phyloP scores from a whole-genome alignment of 2,329 filamentous ascomycete species.

The Colletotrichum theobromicola region DNA sequence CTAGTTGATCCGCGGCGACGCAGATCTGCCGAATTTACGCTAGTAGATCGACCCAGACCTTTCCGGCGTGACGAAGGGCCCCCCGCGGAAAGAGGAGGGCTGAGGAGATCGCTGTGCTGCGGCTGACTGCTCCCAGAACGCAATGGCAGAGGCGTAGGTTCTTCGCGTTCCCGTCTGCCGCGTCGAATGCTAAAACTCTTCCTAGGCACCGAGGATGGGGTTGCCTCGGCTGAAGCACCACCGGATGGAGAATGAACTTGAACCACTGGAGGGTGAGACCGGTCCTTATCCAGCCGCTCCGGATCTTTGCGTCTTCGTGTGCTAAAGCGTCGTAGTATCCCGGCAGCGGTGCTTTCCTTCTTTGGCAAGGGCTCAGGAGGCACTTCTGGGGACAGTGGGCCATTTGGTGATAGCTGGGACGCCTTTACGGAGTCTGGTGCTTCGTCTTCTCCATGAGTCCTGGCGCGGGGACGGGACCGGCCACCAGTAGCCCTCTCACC shows the following conservation, averaged over 20 bases:
- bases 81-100: slow-evolving; percentile 71
- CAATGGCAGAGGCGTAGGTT: slow-evolving; percentile 49
- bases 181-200: slow-evolving; percentile 88
- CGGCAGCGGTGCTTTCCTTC: slow-evolving; percentile 87
- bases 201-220: slow-evolving; percentile 61
- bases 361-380: slow-evolving; percentile 68
- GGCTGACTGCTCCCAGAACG: slow-evolving; percentile 68
- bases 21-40: slow-evolving; percentile 87
- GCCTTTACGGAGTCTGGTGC: slow-evolving; percentile 75
- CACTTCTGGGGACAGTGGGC: slow-evolving; percentile 56
- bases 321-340: slow-evolving; percentile 87
- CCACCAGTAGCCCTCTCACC: slow-evolving; percentile 88
- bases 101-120: slow-evolving; percentile 79
- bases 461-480: slow-evolving; percentile 80
- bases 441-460: slow-evolving; percentile 96
- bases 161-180: slow-evolving; percentile 59
- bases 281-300: slow-evolving; percentile 65
- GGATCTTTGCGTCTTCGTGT: slow-evolving; percentile 78
- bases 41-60: slow-evolving; percentile 83
- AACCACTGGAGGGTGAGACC: slow-evolving; percentile 74
- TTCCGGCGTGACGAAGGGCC: slow-evolving; percentile 66
- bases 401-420: slow-evolving; percentile 57
- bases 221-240: slow-evolving; percentile 28
- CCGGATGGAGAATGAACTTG: slow-evolving; percentile 82
- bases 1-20: slow-evolving; percentile 63